Conservation (phyloP, 495 filamentous ascomycete species). For the Neurospora terricola region DNA sequence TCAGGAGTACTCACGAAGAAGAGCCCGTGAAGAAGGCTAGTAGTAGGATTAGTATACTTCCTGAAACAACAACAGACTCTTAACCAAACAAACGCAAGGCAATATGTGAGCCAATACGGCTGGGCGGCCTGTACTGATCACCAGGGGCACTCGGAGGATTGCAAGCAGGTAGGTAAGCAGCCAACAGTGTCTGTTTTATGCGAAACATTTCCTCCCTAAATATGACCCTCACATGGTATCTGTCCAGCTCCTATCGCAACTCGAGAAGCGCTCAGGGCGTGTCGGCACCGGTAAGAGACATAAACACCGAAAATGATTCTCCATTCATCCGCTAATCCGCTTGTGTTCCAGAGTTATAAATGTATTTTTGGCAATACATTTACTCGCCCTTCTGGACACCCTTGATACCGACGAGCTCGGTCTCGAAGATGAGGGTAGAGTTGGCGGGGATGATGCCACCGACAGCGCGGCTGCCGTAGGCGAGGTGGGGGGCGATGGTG, state of each 20-base stretch:
- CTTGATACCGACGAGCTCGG: conserved; percentile 67
- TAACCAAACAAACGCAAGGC: not conserved
- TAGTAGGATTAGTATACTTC: not conserved
- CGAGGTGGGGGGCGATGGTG: conserved; percentile 67
- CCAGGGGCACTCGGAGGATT: not conserved
- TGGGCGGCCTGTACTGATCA: not conserved
- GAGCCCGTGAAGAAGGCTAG: not conserved
- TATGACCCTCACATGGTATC: not conserved
- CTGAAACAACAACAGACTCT: not conserved
- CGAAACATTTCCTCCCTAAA: not conserved
- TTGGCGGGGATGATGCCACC: conserved; percentile 48
- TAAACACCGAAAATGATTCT: not conserved
- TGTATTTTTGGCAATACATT: not conserved
- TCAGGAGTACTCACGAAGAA: not conserved
- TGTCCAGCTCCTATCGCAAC: not conserved
- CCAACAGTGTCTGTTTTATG: not conserved
- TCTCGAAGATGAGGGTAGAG: conserved; percentile 57
- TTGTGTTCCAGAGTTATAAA: not conserved
- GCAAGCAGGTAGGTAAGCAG: not conserved
- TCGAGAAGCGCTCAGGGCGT: not conserved
- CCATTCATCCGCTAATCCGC: not conserved
- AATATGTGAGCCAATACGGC: not conserved
- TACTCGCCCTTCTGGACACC: conserved; percentile 41
- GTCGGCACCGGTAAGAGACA: not conserved
- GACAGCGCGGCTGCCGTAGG: conserved; percentile 57